phyloP scores from a whole-genome alignment of 1,139 yeast genomes.

The Lodderomyces parapsilosis region DNA sequence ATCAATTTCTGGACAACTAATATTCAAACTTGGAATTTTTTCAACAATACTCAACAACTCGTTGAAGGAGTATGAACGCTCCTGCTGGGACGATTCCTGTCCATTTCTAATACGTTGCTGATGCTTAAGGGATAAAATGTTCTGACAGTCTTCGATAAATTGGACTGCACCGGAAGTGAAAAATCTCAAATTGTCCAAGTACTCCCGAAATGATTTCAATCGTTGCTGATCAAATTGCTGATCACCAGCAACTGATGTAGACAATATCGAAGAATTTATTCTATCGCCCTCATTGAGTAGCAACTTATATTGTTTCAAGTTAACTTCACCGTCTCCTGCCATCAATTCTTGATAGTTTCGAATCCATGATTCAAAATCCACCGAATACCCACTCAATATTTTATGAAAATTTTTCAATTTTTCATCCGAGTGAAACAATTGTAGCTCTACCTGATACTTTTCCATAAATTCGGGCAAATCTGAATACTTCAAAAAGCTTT shows the following conservation, averaged over 20 bases:
- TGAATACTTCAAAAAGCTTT: constrained; percentile 35
- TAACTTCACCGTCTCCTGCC: constrained; percentile 41
- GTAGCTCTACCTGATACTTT: constrained; percentile 36
- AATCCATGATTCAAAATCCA: constrained; percentile 55
- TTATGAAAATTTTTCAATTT: constrained; percentile 38
- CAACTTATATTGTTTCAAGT: constrained; percentile 44
- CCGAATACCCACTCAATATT: constrained; percentile 35
- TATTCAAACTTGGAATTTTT: constrained; percentile 49
- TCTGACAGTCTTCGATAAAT: constrained; percentile 60
- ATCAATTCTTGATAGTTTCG: constrained; percentile 42
- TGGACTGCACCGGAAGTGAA: constrained; percentile 46
- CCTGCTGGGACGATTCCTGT: constrained; percentile 9
- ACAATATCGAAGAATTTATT: constrained; percentile 34
- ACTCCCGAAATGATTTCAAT: constrained; percentile 18
- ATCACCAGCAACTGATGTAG: constrained; percentile 12
- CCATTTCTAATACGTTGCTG: constrained; percentile 47
- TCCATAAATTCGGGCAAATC: constrained; percentile 10
- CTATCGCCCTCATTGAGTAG: constrained; percentile 58
- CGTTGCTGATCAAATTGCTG: constrained; percentile 13
- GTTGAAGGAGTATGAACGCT: constrained; percentile 9
- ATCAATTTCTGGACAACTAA: constrained; percentile 59
- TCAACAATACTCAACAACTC: constrained; percentile 36
- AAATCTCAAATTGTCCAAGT: constrained; percentile 35
- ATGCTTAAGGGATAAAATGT: constrained; percentile 48
- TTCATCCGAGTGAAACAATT: constrained; percentile 52